phyloP scores from a whole-genome alignment of 1,284 basidiomycete genomes.

The Ganoderma boninense region DNA sequence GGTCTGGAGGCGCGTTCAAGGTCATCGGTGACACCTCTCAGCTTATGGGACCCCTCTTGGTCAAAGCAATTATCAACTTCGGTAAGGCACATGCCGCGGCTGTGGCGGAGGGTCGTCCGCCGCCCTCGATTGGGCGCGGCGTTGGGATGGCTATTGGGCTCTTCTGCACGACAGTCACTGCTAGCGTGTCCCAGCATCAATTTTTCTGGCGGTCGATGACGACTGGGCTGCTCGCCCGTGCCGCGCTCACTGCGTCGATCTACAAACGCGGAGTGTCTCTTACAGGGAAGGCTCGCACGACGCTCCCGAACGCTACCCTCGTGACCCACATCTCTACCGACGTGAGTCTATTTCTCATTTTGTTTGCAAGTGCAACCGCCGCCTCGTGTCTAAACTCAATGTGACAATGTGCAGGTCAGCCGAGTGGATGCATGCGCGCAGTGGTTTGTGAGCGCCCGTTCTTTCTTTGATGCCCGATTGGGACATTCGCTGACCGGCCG shows the following conservation, averaged over 20 bases:
- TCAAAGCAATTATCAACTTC: constrained; percentile 77
- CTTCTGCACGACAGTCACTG: constrained; percentile 65
- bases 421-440: constrained; percentile 66
- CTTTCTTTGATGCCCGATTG: constrained; percentile 6
- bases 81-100: constrained; percentile 56
- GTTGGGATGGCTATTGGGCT: constrained; percentile 79
- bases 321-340: constrained; percentile 81
- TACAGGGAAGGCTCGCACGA: constrained; percentile 70
- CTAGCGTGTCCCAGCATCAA: constrained; percentile 72
- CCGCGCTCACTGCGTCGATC: constrained; percentile 77
- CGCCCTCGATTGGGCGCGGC: constrained; percentile 67
- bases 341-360: constrained; percentile 47
- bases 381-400: not conserved
- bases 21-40: constrained; percentile 64
- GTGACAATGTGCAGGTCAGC: constrained; percentile 50
- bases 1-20: constrained; percentile 71
- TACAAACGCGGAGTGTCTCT: constrained; percentile 78
- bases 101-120: constrained; percentile 41
- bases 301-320: constrained; percentile 72
- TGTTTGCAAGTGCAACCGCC: not conserved
- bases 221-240: constrained; percentile 74
- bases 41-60: constrained; percentile 71
- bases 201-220: constrained; percentile 85
- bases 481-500: constrained; percentile 7
- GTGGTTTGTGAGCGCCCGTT: constrained; percentile 67